Percentiles rank a stretch among this genome's conserved stretches.
phyloP scores from a whole-genome alignment of 352 stramenopile species.

The Aphanomyces euteiches region DNA sequence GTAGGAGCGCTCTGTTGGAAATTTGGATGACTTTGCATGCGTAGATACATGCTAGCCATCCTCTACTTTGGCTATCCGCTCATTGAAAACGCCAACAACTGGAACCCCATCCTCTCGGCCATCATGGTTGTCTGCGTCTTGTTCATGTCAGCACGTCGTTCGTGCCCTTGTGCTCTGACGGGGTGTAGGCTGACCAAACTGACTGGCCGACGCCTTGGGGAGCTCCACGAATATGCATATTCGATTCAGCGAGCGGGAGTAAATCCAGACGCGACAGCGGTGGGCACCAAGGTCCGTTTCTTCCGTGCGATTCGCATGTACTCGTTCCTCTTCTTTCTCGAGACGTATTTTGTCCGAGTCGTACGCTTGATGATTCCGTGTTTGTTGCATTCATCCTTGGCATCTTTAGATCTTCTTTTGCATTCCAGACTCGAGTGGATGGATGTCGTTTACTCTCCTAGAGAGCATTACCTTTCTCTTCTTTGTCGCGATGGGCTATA shows the following conservation, averaged over 20 bases:
- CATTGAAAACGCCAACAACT: not conserved
- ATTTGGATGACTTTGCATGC: not conserved
- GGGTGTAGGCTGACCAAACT: not conserved
- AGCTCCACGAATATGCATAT: conserved; percentile 8
- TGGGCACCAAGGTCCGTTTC: conserved; percentile 5
- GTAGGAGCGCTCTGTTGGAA: not conserved
- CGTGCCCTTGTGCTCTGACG: not conserved
- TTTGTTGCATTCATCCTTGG: no score
- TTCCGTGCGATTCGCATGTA: not conserved
- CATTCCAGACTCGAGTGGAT: no score
- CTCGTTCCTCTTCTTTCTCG: conserved; percentile 8
- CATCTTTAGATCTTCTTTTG: no score
- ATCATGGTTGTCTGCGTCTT: conserved; percentile 9
- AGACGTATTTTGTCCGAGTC: not conserved
- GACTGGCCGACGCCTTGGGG: not conserved
- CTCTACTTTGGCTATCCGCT: conserved; percentile 11
- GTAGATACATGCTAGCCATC: conserved; percentile 7
- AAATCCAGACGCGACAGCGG: not conserved
- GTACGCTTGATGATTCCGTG: not conserved
- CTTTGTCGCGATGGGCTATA: not conserved
- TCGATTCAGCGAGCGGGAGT: not conserved
- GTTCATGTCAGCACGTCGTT: not conserved
- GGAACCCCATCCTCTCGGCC: conserved; percentile 14
- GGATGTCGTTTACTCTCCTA: not conserved
- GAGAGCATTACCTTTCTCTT: not conserved